These are phyloP conservation scores for Fusarium verrucosum DNA, from an alignment of 2,329 filamentous ascomycete species.

Conservation along the genomic window DNA sequence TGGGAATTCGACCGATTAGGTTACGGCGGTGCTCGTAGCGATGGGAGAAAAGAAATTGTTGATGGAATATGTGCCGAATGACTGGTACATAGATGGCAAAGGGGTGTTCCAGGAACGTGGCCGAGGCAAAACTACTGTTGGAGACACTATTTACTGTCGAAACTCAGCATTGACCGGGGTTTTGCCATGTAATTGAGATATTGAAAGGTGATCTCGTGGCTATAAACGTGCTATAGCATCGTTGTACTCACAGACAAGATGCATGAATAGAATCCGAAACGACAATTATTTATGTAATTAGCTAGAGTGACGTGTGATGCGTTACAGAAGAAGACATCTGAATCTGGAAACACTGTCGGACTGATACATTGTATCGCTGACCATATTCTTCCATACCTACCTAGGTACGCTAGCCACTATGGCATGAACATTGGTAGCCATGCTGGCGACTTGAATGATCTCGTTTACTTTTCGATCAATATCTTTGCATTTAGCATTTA, in stretches of 20 bases:
- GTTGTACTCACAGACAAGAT: neutral
- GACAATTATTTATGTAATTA: neutral
- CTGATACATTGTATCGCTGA: neutral
- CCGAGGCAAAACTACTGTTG: slow-evolving; percentile 9
- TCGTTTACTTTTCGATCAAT: neutral
- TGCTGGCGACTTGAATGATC: neutral
- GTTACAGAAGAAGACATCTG: neutral
- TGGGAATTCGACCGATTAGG: slow-evolving; percentile 35
- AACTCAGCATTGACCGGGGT: slow-evolving; percentile 5
- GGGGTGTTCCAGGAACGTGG: slow-evolving; percentile 36
- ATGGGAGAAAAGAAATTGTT: slow-evolving; percentile 23
- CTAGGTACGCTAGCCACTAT: neutral
- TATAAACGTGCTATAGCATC: neutral
- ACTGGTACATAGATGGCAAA: slow-evolving; percentile 39
- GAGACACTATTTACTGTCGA: slow-evolving; percentile 20
- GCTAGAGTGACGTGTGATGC: neutral
- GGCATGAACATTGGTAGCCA: neutral
- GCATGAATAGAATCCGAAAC: neutral
- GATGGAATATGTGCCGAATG: slow-evolving; percentile 31
- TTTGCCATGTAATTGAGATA: neutral
- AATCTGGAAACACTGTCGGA: neutral
- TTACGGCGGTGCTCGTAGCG: slow-evolving; percentile 23
- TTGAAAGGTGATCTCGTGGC: neutral
- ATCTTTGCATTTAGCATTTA: neutral
- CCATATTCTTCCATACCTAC: neutral